Evolutionary conservation across 2,329 filamentous ascomycete species (phyloP), one percentile per base, ranked within the genome.

Genomic region (Claviceps sp.): DNA sequence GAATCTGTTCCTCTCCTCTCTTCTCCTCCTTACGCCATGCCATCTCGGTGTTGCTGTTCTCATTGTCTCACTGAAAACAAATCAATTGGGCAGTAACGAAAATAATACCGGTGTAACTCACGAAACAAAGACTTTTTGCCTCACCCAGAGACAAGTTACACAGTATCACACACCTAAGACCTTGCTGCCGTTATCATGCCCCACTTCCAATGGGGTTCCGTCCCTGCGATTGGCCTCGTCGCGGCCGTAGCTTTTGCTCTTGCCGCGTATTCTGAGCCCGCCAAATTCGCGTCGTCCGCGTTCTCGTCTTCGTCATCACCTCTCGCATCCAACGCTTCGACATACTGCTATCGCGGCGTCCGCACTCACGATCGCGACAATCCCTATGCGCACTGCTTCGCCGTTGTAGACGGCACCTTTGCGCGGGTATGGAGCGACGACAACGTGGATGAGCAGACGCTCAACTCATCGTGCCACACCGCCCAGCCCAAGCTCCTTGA

Each of bases 371-470:
- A 70, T 24, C 54, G 62, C 2, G 58, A 61, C 0, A 56, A 66
- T 7, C 66, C 72, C 0, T 56, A 63, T 2, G 71, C 72, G 2
- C 68, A 72, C 48, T 84, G 81, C 65, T 83, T 84, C 62, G 73
- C 72, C 5, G 73, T 82, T 2, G 61, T 62, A 1, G 64, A 73
- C 42, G 79, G 79, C 0, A 63, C 67, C 13, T 81, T 84, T 57
- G 66, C 66, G 0, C 65, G 68, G 5, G 72, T 82, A 0, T 73
- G 75, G 44, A 54, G 64, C n/a, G 65, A 65, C 3, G 58, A 56
- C 3, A 58, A 61, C 16, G 61, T 60, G 8, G 30, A 34, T 11
- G 59, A 62, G 22, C 60, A 62, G 18, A 41, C n/a, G 18, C 42
- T 42, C 6, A 38, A 18, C 5, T n/a, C 40, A 11, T 16, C 48